Percentiles rank a stretch among this genome's conserved stretches.
phyloP scores from a whole-genome alignment of 139 green algal species.

The Tetratostichococcus sp. region DNA sequence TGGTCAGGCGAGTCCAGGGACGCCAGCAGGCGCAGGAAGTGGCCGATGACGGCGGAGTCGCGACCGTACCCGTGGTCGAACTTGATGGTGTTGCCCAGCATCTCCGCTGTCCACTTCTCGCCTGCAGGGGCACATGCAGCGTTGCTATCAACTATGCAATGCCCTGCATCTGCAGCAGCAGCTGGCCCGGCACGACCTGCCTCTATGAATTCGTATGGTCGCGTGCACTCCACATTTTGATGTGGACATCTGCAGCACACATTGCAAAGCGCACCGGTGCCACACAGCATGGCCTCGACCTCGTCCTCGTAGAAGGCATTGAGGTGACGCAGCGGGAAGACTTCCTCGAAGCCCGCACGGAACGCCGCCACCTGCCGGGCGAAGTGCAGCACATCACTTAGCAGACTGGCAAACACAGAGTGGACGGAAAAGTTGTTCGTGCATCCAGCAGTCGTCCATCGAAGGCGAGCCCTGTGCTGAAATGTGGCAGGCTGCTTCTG shows the following conservation, averaged over 20 bases:
- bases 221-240: too few species aligned
- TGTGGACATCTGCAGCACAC: neutral
- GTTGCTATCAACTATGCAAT: too few species aligned
- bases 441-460: too few species aligned
- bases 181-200: too few species aligned
- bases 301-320: slow-evolving; percentile 88
- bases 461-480: too few species aligned
- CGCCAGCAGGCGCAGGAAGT: slow-evolving; percentile 65
- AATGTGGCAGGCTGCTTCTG: too few species aligned
- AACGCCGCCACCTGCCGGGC: slow-evolving; percentile 19
- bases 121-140: slow-evolving; percentile 31
- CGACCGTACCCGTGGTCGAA: slow-evolving; percentile 88
- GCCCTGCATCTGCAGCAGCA: too few species aligned
- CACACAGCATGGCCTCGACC: slow-evolving; percentile 92
- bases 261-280: slow-evolving; percentile 13
- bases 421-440: too few species aligned
- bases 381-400: too few species aligned
- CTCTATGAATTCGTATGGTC: too few species aligned
- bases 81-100: slow-evolving; percentile 81
- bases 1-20: slow-evolving; percentile 83
- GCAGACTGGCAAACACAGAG: too few species aligned
- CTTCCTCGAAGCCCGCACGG: slow-evolving; percentile 79
- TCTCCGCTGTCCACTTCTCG: slow-evolving; percentile 78
- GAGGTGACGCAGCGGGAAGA: slow-evolving; percentile 63
- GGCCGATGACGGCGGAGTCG: slow-evolving; percentile 29